Evolutionary conservation across 345 rosid genomes (phyloP), one percentile per base, ranked within the genome.

Genomic region (Brassica cretica): DNA sequence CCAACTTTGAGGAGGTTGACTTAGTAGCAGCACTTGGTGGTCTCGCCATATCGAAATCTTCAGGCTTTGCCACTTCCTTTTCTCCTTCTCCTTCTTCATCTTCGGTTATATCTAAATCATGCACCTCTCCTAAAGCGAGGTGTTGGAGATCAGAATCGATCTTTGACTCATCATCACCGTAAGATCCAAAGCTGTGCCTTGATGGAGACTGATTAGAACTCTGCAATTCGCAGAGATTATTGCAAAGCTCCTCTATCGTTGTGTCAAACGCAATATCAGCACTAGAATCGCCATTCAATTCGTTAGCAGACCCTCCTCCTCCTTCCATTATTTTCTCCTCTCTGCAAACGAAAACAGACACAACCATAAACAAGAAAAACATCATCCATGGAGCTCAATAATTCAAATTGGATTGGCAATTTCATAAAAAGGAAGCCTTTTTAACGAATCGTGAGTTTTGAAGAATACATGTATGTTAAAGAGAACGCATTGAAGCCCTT

Each of bases 81-180:
- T 74, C 71, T 4, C 74, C 71, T 19, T 35, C 39, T 35, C 82
- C 87, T 46, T 65, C 69, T 10, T 78, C 90, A 64, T 82, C 88
- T 66, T 88, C 83, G 76, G 88, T 84, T 63, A 82, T 77, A 70
- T 86, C 84, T 65, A 85, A 81, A 81, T 87, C 90, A 72, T 78
- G 83, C 83, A 83, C 86, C 79, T 88, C 94, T 78, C 88, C 89
- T 59, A 87, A 85, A 32, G 83, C 91, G 60, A 94, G 95, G 82
- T 92, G 90, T 78, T 79, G 79, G 78, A 94, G 74, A 82, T 94
- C 97, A 2, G 88, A 89, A 76, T 92, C 97, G 44, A 94, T 91
- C 84, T 96, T 91, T 0, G 97, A 94, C 84, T 94, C 98, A 66
- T 94, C 98, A 66, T 88, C 93, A 3, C 89, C 97, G 76, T 85